These are phyloP conservation scores for Biscogniauxia mediterranea DNA, from an alignment of 2,329 filamentous ascomycete species.

Conservation along the genomic window DNA sequence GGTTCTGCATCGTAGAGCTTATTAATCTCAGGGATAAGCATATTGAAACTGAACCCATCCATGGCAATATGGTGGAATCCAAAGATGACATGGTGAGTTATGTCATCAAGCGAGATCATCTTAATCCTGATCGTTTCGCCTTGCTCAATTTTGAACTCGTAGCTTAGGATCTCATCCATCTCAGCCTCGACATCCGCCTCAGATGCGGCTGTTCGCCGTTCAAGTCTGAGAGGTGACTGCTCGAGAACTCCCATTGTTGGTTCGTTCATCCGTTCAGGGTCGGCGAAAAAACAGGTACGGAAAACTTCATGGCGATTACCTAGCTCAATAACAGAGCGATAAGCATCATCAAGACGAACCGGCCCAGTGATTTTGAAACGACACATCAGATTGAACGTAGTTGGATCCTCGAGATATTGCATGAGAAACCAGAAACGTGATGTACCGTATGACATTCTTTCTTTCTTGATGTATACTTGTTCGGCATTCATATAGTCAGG, in stretches of 20 bases:
- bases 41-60: slow-evolving; percentile 43
- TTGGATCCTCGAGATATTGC: slow-evolving; percentile 35
- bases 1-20: slow-evolving; percentile 11
- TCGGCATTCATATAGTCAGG: neutral
- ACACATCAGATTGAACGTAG: slow-evolving; percentile 40
- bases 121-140: slow-evolving; percentile 35
- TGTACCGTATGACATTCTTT: slow-evolving; percentile 38
- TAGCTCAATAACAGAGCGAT: slow-evolving; percentile 34
- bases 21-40: slow-evolving; percentile 13
- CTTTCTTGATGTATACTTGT: slow-evolving; percentile 1
- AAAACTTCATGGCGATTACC: slow-evolving; percentile 34
- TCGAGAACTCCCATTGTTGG: slow-evolving; percentile 18
- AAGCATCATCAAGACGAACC: slow-evolving; percentile 30
- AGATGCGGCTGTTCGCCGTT: slow-evolving; percentile 17
- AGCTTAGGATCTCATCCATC: slow-evolving; percentile 29
- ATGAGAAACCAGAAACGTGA: slow-evolving; percentile 40
- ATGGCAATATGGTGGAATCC: slow-evolving; percentile 48
- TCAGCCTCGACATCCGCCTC: slow-evolving; percentile 30
- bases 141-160: slow-evolving; percentile 39
- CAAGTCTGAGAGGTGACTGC: slow-evolving; percentile 27
- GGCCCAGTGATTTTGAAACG: slow-evolving; percentile 32
- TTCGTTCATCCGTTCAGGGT: slow-evolving; percentile 7
- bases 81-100: slow-evolving; percentile 40
- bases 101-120: slow-evolving; percentile 33
- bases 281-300: slow-evolving; percentile 32